Conservation (phyloP, 176 grass and related monocot genomes). For the Musa acuminata region DNA sequence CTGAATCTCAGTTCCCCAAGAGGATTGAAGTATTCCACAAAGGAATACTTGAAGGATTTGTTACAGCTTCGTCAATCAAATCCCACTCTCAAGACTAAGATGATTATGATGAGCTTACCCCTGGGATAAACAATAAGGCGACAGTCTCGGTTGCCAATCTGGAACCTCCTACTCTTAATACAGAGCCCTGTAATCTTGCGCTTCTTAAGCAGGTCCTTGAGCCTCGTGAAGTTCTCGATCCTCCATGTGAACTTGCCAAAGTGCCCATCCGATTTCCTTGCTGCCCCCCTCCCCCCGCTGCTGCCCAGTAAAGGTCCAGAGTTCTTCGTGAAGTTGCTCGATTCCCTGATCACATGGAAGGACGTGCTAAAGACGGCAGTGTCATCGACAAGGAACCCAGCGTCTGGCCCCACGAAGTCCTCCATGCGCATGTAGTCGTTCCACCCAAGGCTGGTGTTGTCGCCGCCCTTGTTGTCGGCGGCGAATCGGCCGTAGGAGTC, state of each 20-base stretch:
- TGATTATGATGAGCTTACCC: conserved; percentile 37
- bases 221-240: conserved; percentile 82
- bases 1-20: not conserved
- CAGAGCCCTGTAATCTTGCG: conserved; percentile 76
- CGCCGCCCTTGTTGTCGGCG: conserved; percentile 29
- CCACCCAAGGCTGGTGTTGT: conserved; percentile 85
- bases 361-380: conserved; percentile 65
- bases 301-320: conserved; percentile 4
- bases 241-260: conserved; percentile 92
- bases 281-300: conserved; percentile 39
- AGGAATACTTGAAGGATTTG: not conserved
- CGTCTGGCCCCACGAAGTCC: conserved; percentile 57
- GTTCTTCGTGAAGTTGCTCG: conserved; percentile 57
- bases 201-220: conserved; percentile 95
- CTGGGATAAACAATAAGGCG: conserved; percentile 98
- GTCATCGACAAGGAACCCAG: conserved; percentile 59
- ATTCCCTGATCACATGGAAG: conserved; percentile 90
- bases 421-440: conserved; percentile 86
- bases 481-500: conserved; percentile 85
- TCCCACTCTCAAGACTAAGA: not conserved
- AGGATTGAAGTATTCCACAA: not conserved
- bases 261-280: conserved; percentile 68
- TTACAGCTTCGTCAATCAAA: not conserved
- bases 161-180: conserved; percentile 92
- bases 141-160: conserved; percentile 85